Evolutionary conservation across 106 monocot species (phyloP).

Genomic region (Platanthera zijinensis): DNA sequence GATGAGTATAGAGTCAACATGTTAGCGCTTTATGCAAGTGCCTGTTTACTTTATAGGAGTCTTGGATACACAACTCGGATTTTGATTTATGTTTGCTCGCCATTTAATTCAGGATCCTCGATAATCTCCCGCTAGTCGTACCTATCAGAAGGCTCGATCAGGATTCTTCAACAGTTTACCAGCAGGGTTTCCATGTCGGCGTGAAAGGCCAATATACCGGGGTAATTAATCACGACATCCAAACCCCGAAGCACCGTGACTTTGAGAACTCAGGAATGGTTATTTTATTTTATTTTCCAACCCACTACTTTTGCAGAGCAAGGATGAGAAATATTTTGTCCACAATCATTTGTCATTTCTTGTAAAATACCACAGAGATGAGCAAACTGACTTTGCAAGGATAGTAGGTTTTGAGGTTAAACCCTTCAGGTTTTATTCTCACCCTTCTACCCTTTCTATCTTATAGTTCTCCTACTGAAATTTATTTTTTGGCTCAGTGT

Average conservation of each 20-base stretch:
- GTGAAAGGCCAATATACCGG: conserved; percentile 62
- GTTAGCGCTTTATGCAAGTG: conserved; percentile 21
- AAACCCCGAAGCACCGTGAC: not conserved
- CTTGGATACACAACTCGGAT: not conserved
- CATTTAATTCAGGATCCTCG: conserved; percentile 72
- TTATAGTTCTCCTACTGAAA: not conserved
- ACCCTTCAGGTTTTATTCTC: conserved; percentile 58
- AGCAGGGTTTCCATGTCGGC: conserved; percentile 79
- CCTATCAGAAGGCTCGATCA: conserved; percentile 57
- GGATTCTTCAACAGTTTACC: conserved; percentile 50
- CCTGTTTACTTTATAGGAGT: conserved; percentile 4
- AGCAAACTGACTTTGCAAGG: conserved; percentile 54
- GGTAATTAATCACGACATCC: conserved; percentile 28
- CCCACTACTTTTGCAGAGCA: conserved; percentile 47
- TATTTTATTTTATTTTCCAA: not conserved
- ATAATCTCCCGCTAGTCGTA: conserved; percentile 93
- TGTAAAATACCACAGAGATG: conserved; percentile 92
- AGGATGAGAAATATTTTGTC: conserved; percentile 73
- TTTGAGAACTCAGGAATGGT: not conserved
- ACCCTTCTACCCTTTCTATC: not conserved
- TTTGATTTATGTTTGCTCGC: conserved; percentile 3
- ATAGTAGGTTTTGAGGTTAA: conserved; percentile 96
- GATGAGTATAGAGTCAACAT: conserved; percentile 94
- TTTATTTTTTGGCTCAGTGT: conserved; percentile 47
- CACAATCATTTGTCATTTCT: conserved; percentile 88